These are phyloP conservation scores for Rhodomyrtus tomentosa DNA, from an alignment of 345 rosid genomes.

Conservation along the genomic window DNA sequence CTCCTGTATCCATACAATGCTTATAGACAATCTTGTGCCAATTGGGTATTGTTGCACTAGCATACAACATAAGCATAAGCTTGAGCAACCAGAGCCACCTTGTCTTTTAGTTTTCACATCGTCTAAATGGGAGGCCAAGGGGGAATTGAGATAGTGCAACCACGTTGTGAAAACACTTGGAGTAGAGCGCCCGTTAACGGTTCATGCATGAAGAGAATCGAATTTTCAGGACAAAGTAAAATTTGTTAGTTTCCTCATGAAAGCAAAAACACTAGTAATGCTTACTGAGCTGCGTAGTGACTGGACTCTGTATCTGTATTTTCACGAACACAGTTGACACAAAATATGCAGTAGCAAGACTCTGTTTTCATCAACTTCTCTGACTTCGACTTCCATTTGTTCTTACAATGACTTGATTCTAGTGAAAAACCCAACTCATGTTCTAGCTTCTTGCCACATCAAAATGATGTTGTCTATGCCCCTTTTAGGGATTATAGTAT, in stretches of 20 bases:
- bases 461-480: too few species aligned
- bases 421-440: too few species aligned
- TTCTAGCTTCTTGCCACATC: too few species aligned
- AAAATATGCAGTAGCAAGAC: too few species aligned
- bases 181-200: background rate
- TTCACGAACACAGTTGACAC: too few species aligned
- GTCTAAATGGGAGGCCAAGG: too few species aligned
- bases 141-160: background rate
- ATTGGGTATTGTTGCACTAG: background rate
- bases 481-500: too few species aligned
- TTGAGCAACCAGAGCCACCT: background rate
- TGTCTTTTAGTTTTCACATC: background rate
- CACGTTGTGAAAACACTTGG: background rate
- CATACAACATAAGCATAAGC: background rate
- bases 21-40: background rate
- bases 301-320: too few species aligned
- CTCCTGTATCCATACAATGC: background rate
- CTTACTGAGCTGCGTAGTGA: background rate
- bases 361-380: too few species aligned
- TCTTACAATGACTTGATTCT: too few species aligned
- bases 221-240: background rate
- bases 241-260: background rate
- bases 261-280: background rate
- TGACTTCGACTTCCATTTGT: too few species aligned
- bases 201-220: background rate